A percentile compares a stretch with the other conserved stretches of the same genome.
Conservation (phyloP, 179 eudicot genomes). For the Silene coronaria region DNA sequence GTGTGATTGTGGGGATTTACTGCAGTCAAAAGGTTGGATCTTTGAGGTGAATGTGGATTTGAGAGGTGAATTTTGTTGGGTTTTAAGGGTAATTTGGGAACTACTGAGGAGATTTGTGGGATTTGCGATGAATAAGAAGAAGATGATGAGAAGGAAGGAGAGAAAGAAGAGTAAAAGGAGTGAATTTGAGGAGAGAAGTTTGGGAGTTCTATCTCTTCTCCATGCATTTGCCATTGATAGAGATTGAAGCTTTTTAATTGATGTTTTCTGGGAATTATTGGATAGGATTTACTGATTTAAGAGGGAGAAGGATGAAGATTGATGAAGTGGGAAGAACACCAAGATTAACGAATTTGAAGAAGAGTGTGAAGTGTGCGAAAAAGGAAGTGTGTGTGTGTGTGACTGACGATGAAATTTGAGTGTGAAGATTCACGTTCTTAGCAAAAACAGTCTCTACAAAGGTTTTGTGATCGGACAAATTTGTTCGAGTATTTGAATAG, state of each 20-base stretch:
- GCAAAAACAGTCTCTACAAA: no score
- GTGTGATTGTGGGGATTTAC: conserved; percentile 62
- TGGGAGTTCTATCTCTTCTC: conserved; percentile 56
- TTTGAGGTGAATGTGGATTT: conserved; percentile 17
- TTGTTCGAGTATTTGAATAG: no score
- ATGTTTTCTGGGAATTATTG: not conserved
- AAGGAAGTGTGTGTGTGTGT: not conserved
- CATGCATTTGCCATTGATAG: conserved; percentile 73
- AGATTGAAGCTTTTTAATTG: not conserved
- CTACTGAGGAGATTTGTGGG: conserved; percentile 28
- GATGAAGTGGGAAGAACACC: not conserved
- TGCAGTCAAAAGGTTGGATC: conserved; percentile 69
- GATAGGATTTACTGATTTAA: not conserved
- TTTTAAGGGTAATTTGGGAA: conserved; percentile 11
- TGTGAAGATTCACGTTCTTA: not conserved
- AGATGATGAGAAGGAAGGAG: conserved; percentile 49
- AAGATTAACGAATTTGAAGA: not conserved
- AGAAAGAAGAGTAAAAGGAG: conserved; percentile 44
- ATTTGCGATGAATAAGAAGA: conserved; percentile 42
- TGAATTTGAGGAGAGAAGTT: conserved; percentile 38
- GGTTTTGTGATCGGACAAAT: no score
- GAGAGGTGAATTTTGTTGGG: conserved; percentile 14
- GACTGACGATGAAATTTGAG: not conserved
- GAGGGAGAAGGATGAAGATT: not conserved
- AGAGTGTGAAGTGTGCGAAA: not conserved